Evolutionary conservation across 2,329 filamentous ascomycete species (phyloP), one percentile per base, ranked within the genome.

Genomic region (Fusarium ramigenum): DNA sequence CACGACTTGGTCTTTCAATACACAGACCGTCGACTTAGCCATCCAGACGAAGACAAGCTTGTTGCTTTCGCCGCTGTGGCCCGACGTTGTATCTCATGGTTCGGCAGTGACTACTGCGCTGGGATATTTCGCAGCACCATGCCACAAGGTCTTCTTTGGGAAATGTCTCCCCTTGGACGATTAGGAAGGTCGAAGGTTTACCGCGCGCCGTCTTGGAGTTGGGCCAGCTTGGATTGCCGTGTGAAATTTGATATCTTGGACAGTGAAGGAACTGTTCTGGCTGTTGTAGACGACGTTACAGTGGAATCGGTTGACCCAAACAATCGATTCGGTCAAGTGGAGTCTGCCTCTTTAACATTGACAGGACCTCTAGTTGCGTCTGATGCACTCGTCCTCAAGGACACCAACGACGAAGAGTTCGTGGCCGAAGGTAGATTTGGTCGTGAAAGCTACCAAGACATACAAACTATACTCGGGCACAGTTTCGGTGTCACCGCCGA

Each of bases 51-150:
- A 11, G 59, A 62, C 49, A 62, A 62, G 11, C 32, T 62, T 3
- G 59, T 62, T 21, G 59, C 59, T 14, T 62, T 62, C 10, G 59
- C 59, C 16, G 39, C 59, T 4, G 40, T 58, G 7, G 59, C 59
- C 9, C 39, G 59, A 12, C 30, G 16, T 1, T 62, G 39, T 14
- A 30, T 42, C 0, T 15, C 59, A 7, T 28, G 19, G 19, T 42
- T 58, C 1, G 50, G 50, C 7, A 16, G 10, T 3, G 60, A 49
- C 8, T 60, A 63, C 6, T 60, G 4, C 5, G 60, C 60, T 4
- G 60, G 60, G 2, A 60, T 63, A 1, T 63, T 63, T 18, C 43
- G 30, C 32, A 60, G 36, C 5, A 60, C 25, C 9, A 49, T 60
- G 43, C 60, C 60, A 4, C 8, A 18, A 1, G 30, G 15, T 32